Conservation (phyloP, 1,139 yeast genomes). For the Taiozyma sp. region DNA sequence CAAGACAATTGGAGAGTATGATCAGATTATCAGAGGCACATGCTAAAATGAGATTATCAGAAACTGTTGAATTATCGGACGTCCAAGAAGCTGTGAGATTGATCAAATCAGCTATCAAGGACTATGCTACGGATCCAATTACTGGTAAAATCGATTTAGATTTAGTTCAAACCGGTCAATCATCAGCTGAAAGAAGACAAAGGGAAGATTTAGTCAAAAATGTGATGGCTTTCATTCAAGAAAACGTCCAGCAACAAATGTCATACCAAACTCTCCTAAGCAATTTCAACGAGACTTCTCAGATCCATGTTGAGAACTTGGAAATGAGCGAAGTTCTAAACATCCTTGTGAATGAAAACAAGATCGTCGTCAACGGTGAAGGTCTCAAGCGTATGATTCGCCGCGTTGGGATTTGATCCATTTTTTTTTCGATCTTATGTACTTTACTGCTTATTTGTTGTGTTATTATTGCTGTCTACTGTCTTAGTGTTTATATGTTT, state of each 20-base stretch:
- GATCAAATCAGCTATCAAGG: constrained; percentile 90
- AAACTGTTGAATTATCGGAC: constrained; percentile 66
- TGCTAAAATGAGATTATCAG: constrained; percentile 87
- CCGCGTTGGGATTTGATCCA: constrained; percentile 6
- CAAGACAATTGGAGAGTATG: constrained; percentile 95
- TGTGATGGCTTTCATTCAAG: constrained; percentile 43
- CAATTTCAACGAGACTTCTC: constrained; percentile 60
- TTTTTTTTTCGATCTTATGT: background rate
- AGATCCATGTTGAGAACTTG: constrained; percentile 60
- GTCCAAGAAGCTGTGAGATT: constrained; percentile 94
- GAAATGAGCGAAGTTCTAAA: constrained; percentile 67
- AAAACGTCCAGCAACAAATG: constrained; percentile 22
- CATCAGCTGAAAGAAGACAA: constrained; percentile 77
- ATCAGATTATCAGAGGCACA: constrained; percentile 93
- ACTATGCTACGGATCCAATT: constrained; percentile 95
- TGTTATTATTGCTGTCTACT: background rate
- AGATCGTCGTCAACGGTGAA: constrained; percentile 65
- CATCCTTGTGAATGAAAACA: constrained; percentile 72
- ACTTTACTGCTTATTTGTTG: background rate
- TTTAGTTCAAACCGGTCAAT: constrained; percentile 92
- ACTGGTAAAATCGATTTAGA: constrained; percentile 98
- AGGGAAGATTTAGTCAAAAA: constrained; percentile 70
- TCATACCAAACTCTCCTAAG: constrained; percentile 11
- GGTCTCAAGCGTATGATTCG: constrained; percentile 62
- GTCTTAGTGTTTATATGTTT: background rate